Evolutionary conservation across 1,284 basidiomycete genomes (phyloP).

Genomic region (Sanghuangporus weigelae): DNA sequence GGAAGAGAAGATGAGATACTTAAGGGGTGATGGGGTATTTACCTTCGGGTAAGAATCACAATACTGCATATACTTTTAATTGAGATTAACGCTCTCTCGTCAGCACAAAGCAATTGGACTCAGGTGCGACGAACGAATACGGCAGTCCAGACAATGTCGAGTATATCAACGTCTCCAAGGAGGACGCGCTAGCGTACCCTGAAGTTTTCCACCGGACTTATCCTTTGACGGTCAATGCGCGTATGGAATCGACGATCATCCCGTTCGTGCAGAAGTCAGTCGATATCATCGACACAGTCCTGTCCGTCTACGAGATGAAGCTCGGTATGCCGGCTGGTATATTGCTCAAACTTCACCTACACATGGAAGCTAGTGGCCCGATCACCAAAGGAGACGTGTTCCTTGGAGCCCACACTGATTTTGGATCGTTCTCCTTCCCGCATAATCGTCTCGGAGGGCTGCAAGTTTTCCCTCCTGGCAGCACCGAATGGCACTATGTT

Average conservation of each 20-base stretch:
- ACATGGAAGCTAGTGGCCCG: conserved; percentile 39
- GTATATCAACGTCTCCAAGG: conserved; percentile 64
- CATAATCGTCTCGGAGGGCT: conserved; percentile 69
- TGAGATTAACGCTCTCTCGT: background rate
- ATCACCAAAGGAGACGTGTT: conserved; percentile 24
- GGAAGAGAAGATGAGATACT: conserved; percentile 59
- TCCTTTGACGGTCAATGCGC: conserved; percentile 44
- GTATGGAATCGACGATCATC: conserved; percentile 43
- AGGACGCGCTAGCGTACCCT: conserved; percentile 59
- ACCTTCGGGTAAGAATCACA: conserved; percentile 49
- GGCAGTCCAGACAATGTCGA: conserved; percentile 54
- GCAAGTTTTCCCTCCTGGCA: conserved; percentile 61
- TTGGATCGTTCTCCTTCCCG: conserved; percentile 51
- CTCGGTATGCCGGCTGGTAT: conserved; percentile 51
- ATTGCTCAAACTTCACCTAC: conserved; percentile 41
- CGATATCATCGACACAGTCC: conserved; percentile 47
- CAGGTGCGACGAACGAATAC: conserved; percentile 57
- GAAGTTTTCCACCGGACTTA: conserved; percentile 46
- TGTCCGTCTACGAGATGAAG: conserved; percentile 51
- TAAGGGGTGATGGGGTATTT: conserved; percentile 57
- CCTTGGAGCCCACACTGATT: conserved; percentile 49
- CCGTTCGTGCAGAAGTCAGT: conserved; percentile 57
- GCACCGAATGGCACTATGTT: conserved; percentile 64
- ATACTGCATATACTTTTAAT: background rate
- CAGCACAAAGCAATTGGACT: conserved; percentile 62